These are phyloP conservation scores for Dothideomycetes sp. DNA, from an alignment of 2,329 filamentous ascomycete genomes.

Conservation along the genomic window DNA sequence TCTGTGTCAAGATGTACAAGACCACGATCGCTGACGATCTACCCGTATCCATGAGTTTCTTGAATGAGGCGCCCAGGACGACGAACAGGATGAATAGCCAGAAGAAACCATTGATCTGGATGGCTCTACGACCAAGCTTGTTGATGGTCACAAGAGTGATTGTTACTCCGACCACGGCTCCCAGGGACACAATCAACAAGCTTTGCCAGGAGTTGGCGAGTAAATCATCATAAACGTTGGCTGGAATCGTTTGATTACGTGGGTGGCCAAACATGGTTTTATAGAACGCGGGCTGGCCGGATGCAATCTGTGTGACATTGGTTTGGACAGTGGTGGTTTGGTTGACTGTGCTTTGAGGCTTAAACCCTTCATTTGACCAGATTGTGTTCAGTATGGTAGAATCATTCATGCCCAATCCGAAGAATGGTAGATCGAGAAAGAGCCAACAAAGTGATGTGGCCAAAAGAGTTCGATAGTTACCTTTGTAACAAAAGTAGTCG, in stretches of 20 bases:
- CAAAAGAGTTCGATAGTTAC: conserved; percentile 18
- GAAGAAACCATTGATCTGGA: conserved; percentile 38
- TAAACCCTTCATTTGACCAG: no score
- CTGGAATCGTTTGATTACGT: no score
- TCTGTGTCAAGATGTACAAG: conserved; percentile 37
- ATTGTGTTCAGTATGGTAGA: no score
- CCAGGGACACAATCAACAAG: neutral
- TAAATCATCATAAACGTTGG: neutral
- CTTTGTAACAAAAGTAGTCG: conserved; percentile 17
- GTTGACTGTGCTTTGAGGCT: no score
- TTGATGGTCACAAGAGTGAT: conserved; percentile 33
- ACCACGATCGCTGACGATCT: conserved; percentile 28
- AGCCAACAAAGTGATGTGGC: conserved; percentile 17
- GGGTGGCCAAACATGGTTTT: no score
- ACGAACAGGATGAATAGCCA: conserved; percentile 35
- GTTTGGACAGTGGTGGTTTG: no score
- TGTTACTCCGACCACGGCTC: conserved; percentile 33
- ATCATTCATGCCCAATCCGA: conserved; percentile 3
- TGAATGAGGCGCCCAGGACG: conserved; percentile 34
- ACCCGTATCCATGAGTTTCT: conserved; percentile 28
- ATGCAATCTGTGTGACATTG: no score
- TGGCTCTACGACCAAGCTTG: conserved; percentile 31
- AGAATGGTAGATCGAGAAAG: conserved; percentile 5
- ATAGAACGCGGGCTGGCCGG: no score
- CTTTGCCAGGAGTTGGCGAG: conserved; percentile 5